Percentiles rank a stretch among this genome's conserved stretches.
Conservation (phyloP, 352 stramenopile genomes). For the Peronospora destructor region DNA sequence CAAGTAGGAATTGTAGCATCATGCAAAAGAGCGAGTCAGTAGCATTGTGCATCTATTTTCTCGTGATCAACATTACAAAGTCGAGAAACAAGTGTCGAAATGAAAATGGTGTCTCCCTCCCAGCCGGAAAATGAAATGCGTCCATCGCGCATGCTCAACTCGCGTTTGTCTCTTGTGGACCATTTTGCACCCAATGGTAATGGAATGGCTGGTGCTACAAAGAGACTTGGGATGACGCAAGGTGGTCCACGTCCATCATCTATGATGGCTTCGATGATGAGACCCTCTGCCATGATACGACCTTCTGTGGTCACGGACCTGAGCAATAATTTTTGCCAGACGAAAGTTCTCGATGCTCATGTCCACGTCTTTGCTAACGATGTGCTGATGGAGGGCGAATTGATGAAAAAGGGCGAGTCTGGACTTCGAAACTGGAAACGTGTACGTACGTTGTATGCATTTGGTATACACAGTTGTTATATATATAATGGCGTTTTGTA, state of each 20-base stretch:
- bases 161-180: constrained; percentile 22
- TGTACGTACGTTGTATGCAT: constrained; percentile 29
- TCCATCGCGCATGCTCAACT: constrained; percentile 28
- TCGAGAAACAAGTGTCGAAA: too few species aligned
- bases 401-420: constrained; percentile 61
- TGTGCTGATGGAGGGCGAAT: constrained; percentile 62
- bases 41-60: too few species aligned
- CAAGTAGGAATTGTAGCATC: too few species aligned
- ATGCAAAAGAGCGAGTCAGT: too few species aligned
- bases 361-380: constrained; percentile 53
- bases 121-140: constrained; percentile 14
- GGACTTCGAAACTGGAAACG: constrained; percentile 60
- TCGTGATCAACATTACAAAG: too few species aligned
- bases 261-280: constrained; percentile 26
- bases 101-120: constrained; percentile 3
- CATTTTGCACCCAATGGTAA: constrained; percentile 7
- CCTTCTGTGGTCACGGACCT: constrained; percentile 44
- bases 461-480: neutral
- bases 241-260: constrained; percentile 20
- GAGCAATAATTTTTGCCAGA: constrained; percentile 56
- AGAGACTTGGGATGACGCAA: constrained; percentile 6
- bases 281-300: constrained; percentile 34
- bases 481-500: too few species aligned
- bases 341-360: constrained; percentile 51
- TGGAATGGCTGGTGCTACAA: constrained; percentile 5